Evolutionary conservation across 2,329 filamentous ascomycete species (phyloP).

Genomic region (Albifimbria verrucaria): DNA sequence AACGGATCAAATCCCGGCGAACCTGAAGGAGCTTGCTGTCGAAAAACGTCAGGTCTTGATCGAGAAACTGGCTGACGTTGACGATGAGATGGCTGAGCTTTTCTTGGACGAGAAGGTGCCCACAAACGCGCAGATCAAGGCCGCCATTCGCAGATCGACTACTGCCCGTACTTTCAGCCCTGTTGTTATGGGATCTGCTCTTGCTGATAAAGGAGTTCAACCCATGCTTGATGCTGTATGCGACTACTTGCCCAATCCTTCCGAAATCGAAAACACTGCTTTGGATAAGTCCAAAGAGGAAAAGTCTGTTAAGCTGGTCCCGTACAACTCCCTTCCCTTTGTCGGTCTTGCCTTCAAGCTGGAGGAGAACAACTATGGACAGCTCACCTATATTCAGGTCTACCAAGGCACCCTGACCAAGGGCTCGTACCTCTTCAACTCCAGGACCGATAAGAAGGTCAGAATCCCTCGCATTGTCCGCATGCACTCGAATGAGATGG

Average conservation of each 20-base stretch:
- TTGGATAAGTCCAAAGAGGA: constrained; percentile 80
- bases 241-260: constrained; percentile 91
- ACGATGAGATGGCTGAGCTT: constrained; percentile 94
- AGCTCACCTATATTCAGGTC: constrained; percentile 96
- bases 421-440: constrained; percentile 89
- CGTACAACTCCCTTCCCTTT: constrained; percentile 91
- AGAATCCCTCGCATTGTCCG: constrained; percentile 95
- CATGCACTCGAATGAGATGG: constrained; percentile 99
- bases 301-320: constrained; percentile 78
- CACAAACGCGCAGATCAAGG: constrained; percentile 79
- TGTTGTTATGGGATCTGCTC: constrained; percentile 92
- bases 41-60: constrained; percentile 85
- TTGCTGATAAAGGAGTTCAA: constrained; percentile 93
- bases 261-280: constrained; percentile 84
- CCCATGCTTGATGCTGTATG: constrained; percentile 96
- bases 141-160: constrained; percentile 87
- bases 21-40: constrained; percentile 69
- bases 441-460: constrained; percentile 90
- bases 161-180: constrained; percentile 86
- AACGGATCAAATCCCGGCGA: constrained; percentile 78
- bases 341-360: constrained; percentile 97
- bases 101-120: constrained; percentile 87
- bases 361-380: constrained; percentile 97
- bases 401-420: constrained; percentile 92
- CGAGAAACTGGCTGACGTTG: constrained; percentile 93